phyloP scores from a whole-genome alignment of 108 stramenopile genomes.

The Cyclotella baltica region DNA sequence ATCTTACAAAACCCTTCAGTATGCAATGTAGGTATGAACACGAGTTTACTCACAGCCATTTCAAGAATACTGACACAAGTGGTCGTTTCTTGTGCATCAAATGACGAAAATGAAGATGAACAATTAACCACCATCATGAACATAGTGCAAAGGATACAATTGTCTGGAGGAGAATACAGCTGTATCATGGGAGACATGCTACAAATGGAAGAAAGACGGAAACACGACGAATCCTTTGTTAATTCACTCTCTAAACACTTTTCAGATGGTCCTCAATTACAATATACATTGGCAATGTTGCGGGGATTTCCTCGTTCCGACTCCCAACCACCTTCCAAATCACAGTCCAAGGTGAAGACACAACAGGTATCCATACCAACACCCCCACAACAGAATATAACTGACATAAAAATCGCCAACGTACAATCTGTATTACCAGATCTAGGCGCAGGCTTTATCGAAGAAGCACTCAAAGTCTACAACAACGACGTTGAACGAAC shows the following conservation, averaged over 20 bases:
- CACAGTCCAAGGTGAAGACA: neutral
- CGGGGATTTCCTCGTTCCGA: conserved; percentile 25
- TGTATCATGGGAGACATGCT: conserved; percentile 52
- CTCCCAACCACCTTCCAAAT: neutral
- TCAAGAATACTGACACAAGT: conserved; percentile 25
- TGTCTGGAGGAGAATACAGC: conserved; percentile 29
- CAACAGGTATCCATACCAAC: neutral
- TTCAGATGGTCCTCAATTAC: conserved; percentile 34
- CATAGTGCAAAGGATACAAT: conserved; percentile 44
- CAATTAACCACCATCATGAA: conserved; percentile 39
- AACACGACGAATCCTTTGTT: conserved; percentile 18
- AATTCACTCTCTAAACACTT: conserved; percentile 32
- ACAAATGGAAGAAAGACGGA: conserved; percentile 22
- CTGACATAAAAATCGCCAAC: conserved; percentile 50
- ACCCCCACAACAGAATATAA: conserved; percentile 33
- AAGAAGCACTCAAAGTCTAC: conserved; percentile 75
- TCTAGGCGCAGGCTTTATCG: conserved; percentile 85
- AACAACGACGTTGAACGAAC: conserved; percentile 72
- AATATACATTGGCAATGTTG: conserved; percentile 47
- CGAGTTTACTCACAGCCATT: conserved; percentile 22
- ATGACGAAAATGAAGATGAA: conserved; percentile 34
- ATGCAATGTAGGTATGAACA: neutral
- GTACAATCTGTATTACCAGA: conserved; percentile 62
- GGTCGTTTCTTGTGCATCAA: neutral
- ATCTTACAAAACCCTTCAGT: neutral